Evolutionary conservation across 371 early-diverging fungal species (phyloP).

Genomic region (Rhizopus microsporus): DNA sequence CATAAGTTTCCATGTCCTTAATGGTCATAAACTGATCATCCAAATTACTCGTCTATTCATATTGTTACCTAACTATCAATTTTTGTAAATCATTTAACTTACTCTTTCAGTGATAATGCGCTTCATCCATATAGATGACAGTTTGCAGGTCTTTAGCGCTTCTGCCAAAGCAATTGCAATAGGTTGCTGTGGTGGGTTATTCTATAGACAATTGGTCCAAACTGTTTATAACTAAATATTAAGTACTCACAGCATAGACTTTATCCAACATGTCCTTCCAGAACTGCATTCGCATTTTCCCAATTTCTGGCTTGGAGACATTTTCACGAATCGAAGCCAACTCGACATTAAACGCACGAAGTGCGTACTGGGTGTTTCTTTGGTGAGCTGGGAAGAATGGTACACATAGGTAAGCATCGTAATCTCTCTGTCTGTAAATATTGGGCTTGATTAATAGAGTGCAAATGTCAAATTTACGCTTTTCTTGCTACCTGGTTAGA

Average conservation of each 20-base stretch:
- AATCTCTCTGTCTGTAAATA: conserved; percentile 62
- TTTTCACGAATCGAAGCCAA: conserved; percentile 76
- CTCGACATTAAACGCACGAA: conserved; percentile 90
- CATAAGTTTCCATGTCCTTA: conserved; percentile 82
- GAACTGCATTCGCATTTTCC: conserved; percentile 80
- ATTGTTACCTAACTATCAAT: conserved; percentile 10
- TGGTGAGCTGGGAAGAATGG: conserved; percentile 70
- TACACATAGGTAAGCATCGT: conserved; percentile 74
- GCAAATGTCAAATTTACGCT: neutral
- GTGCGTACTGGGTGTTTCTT: conserved; percentile 70
- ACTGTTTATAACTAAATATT: neutral
- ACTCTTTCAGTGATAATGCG: conserved; percentile 77
- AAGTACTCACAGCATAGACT: conserved; percentile 57
- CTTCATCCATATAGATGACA: conserved; percentile 71
- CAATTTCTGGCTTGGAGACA: conserved; percentile 70
- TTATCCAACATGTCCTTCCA: conserved; percentile 82
- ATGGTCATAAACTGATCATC: conserved; percentile 70
- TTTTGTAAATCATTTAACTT: conserved; percentile 7
- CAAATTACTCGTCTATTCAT: conserved; percentile 59
- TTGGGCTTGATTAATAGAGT: neutral
- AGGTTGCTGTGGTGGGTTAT: conserved; percentile 75
- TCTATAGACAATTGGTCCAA: conserved; percentile 33
- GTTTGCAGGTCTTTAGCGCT: conserved; percentile 47
- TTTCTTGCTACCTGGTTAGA: conserved; percentile 39
- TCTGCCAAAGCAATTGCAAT: conserved; percentile 57